Percentiles rank a stretch among this genome's conserved stretches.
phyloP scores from a whole-genome alignment of 352 stramenopile genomes.

The Globisporangium abappressorium region DNA sequence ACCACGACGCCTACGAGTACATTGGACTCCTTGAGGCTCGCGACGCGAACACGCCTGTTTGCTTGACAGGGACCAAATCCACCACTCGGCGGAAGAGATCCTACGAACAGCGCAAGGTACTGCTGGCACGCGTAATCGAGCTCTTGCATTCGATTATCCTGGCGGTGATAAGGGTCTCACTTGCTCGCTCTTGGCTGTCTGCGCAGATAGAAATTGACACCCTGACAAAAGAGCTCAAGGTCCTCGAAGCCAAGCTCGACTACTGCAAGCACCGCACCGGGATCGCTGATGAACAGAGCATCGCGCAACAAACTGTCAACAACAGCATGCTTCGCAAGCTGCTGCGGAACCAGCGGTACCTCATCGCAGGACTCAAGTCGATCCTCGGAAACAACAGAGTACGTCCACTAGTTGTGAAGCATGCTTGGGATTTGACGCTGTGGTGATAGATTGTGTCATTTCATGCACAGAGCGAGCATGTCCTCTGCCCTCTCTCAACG shows the following conservation, averaged over 20 bases:
- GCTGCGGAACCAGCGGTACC: constrained; percentile 6
- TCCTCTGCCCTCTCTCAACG: not conserved
- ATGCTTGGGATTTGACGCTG: not conserved
- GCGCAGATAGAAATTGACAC: not conserved
- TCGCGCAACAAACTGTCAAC: not conserved
- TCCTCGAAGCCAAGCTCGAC: constrained; percentile 2
- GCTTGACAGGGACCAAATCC: too few species aligned
- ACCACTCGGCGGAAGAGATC: constrained; percentile 2
- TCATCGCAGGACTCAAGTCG: constrained; percentile 8
- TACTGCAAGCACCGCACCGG: not conserved
- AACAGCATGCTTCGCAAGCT: constrained; percentile 2
- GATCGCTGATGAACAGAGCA: constrained; percentile 2
- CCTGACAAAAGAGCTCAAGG: not conserved
- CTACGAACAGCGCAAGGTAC: constrained; percentile 8
- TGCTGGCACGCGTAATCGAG: not conserved
- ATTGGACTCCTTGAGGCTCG: too few species aligned
- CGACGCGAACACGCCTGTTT: too few species aligned
- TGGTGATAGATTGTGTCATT: not conserved
- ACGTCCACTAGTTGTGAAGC: not conserved
- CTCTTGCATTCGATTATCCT: not conserved
- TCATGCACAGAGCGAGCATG: not conserved
- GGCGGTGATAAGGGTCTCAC: not conserved
- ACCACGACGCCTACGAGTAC: too few species aligned
- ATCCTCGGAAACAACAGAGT: not conserved
- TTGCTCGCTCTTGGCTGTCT: not conserved